A percentile compares a stretch with the other conserved stretches of the same genome.
These are phyloP conservation scores for Aspergillus eucalypticola DNA, from an alignment of 2,329 filamentous ascomycete genomes.

Conservation along the genomic window DNA sequence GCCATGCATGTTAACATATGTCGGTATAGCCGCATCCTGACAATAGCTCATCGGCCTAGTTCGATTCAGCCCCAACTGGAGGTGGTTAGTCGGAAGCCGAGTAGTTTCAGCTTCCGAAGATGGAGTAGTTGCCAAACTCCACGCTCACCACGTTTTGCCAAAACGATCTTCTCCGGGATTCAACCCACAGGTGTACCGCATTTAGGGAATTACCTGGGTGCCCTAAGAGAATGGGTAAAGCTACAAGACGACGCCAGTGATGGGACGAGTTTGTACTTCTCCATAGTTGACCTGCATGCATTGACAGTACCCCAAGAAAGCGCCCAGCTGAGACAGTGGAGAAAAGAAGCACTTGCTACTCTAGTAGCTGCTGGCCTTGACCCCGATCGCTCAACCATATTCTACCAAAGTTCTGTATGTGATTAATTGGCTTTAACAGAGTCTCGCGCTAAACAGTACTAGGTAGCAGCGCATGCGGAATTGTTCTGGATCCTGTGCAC, in stretches of 20 bases:
- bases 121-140: slow-evolving; percentile 15
- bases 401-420: slow-evolving; percentile 75
- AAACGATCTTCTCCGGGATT: slow-evolving; percentile 86
- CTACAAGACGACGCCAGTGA: slow-evolving; percentile 67
- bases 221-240: slow-evolving; percentile 79
- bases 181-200: slow-evolving; percentile 95
- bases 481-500: slow-evolving; percentile 98
- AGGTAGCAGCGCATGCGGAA: slow-evolving; percentile 79
- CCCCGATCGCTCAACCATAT: slow-evolving; percentile 73
- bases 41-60: neutral
- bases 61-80: neutral
- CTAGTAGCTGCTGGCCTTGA: slow-evolving; percentile 82
- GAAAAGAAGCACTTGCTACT: slow-evolving; percentile 74
- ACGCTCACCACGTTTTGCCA: neutral
- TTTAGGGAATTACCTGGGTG: slow-evolving; percentile 92
- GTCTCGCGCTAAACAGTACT: slow-evolving; percentile 4
- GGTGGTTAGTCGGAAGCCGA: neutral
- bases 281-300: slow-evolving; percentile 90
- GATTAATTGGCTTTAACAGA: neutral
- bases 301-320: slow-evolving; percentile 76
- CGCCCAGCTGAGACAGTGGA: slow-evolving; percentile 61
- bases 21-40: neutral
- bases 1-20: neutral
- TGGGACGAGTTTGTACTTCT: slow-evolving; percentile 71
- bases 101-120: slow-evolving; percentile 9